These are phyloP conservation scores for Pistacia integerrima DNA, from an alignment of 345 rosid species.

Conservation along the genomic window DNA sequence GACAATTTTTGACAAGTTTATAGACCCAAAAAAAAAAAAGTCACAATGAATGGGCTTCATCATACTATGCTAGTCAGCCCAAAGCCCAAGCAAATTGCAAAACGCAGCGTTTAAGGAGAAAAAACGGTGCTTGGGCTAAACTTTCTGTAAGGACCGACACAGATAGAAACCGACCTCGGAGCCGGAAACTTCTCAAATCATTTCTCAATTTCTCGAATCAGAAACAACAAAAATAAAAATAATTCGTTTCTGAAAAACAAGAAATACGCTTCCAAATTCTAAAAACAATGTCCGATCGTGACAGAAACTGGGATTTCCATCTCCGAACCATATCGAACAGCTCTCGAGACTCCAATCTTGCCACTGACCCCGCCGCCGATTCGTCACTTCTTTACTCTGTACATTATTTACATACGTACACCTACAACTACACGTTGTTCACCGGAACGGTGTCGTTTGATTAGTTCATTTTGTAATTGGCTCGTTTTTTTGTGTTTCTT, in stretches of 20 bases:
- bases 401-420: conserved; percentile 12
- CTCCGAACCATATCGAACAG: conserved; percentile 68
- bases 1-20: too few species aligned
- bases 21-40: too few species aligned
- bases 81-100: neutral
- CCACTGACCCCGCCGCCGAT: conserved; percentile 83
- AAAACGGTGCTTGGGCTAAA: neutral
- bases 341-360: conserved; percentile 67
- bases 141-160: neutral
- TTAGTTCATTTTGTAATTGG: neutral
- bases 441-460: neutral
- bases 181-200: neutral
- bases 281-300: conserved; percentile 48
- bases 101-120: neutral
- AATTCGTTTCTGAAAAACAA: neutral
- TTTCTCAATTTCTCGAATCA: neutral
- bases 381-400: conserved; percentile 79
- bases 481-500: conserved; percentile 1
- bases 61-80: too few species aligned
- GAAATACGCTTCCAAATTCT: conserved; percentile 1
- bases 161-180: neutral
- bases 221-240: neutral
- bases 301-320: conserved; percentile 72
- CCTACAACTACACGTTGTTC: neutral
- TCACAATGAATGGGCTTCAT: too few species aligned